A percentile compares a stretch with the other conserved stretches of the same genome.
Evolutionary conservation across 768 basidiomycete genomes (phyloP).

Genomic region (Termitomyces sp.): DNA sequence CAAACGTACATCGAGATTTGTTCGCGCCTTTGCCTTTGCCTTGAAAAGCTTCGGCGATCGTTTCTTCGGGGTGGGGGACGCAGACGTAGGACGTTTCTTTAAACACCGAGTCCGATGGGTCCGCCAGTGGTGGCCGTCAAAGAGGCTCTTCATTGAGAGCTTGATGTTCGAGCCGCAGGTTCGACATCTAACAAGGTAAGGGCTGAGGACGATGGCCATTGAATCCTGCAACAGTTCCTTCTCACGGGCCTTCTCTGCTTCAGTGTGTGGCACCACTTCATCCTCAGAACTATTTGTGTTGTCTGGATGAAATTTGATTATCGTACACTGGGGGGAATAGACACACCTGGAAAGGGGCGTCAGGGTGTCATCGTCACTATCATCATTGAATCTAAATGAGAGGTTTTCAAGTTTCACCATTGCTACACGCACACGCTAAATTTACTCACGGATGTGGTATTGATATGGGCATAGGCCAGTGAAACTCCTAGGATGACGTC

Average conservation of each 20-base stretch:
- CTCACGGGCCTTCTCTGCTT: slow-evolving; percentile 48
- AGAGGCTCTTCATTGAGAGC: slow-evolving; percentile 64
- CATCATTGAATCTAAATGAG: slow-evolving; percentile 11
- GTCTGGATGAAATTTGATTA: neutral
- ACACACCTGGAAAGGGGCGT: slow-evolving; percentile 16
- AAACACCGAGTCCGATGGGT: slow-evolving; percentile 62
- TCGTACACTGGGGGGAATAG: neutral
- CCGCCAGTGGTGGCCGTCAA: slow-evolving; percentile 65
- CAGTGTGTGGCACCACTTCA: slow-evolving; percentile 26
- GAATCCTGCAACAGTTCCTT: slow-evolving; percentile 50
- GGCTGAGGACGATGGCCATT: slow-evolving; percentile 48
- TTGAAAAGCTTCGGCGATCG: slow-evolving; percentile 7
- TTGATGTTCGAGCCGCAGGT: slow-evolving; percentile 58
- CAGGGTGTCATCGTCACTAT: slow-evolving; percentile 9
- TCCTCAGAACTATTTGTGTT: neutral
- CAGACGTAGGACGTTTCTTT: slow-evolving; percentile 29
- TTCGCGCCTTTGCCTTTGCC: neutral
- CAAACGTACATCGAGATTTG: slow-evolving; percentile 10
- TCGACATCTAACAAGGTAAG: slow-evolving; percentile 50
- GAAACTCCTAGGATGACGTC: slow-evolving; percentile 6
- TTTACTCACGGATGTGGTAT: slow-evolving; percentile 54
- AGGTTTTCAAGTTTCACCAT: slow-evolving; percentile 40
- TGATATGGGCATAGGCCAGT: slow-evolving; percentile 33
- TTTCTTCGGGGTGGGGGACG: slow-evolving; percentile 7
- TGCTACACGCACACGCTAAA: slow-evolving; percentile 40